Conservation (phyloP, 1,139 yeast species). For the Candida freyschussii region DNA sequence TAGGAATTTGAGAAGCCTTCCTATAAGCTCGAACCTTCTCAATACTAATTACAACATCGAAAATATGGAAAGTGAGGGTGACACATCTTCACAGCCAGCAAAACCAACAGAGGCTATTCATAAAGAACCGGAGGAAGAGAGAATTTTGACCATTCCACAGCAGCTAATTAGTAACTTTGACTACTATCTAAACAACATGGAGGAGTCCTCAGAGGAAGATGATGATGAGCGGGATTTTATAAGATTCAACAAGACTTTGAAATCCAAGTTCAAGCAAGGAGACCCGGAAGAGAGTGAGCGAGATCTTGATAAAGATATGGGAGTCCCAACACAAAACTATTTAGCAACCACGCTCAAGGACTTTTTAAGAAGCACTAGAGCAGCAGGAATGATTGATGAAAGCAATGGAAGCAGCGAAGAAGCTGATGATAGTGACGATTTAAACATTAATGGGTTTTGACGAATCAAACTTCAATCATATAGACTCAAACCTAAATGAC, state of each 20-base stretch:
- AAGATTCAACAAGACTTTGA: conserved; percentile 19
- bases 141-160: conserved; percentile 24
- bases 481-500: too few species aligned
- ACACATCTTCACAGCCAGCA: not conserved
- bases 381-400: conserved; percentile 8
- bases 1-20: conserved; percentile 19
- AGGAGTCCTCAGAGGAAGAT: conserved; percentile 17
- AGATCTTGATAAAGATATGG: conserved; percentile 10
- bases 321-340: conserved; percentile 4
- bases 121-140: conserved; percentile 4
- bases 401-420: conserved; percentile 9
- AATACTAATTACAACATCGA: conserved; percentile 25
- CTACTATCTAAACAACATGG: conserved; percentile 22
- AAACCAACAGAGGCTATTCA: not conserved
- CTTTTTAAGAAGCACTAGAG: conserved; percentile 8
- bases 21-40: conserved; percentile 20
- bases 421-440: conserved; percentile 11
- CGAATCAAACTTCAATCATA: too few species aligned
- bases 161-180: conserved; percentile 25
- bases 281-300: conserved; percentile 4
- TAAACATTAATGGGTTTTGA: conserved; percentile 11
- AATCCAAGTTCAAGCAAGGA: conserved; percentile 1
- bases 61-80: conserved; percentile 9
- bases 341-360: conserved; percentile 10
- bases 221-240: conserved; percentile 22